A percentile compares a stretch with the other conserved stretches of the same genome.
Conservation (phyloP, 192 early-diverging fungal genomes). For the Backusella luteola region DNA sequence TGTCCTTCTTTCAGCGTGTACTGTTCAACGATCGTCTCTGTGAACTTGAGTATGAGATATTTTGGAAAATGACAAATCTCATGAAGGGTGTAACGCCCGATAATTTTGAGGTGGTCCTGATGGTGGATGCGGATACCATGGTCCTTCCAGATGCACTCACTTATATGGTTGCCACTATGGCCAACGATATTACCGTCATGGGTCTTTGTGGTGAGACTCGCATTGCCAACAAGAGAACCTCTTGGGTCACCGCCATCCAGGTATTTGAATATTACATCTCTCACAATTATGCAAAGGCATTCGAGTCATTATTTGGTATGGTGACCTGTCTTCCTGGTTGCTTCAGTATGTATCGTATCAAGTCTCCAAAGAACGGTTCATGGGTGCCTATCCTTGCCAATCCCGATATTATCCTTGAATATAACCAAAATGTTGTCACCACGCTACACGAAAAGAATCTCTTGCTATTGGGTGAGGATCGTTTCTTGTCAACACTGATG, state of each 20-base stretch:
- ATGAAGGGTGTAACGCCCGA: slow-evolving; percentile 86
- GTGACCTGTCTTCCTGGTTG: slow-evolving; percentile 96
- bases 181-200: slow-evolving; percentile 89
- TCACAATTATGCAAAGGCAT: slow-evolving; percentile 92
- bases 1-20: slow-evolving; percentile 86
- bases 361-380: slow-evolving; percentile 67
- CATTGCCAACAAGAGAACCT: slow-evolving; percentile 88
- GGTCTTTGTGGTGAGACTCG: slow-evolving; percentile 97
- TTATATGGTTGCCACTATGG: slow-evolving; percentile 90
- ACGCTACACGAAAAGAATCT: slow-evolving; percentile 85
- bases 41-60: slow-evolving; percentile 88
- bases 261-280: slow-evolving; percentile 97
- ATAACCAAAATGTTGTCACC: slow-evolving; percentile 74
- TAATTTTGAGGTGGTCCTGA: slow-evolving; percentile 70
- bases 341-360: slow-evolving; percentile 96
- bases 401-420: slow-evolving; percentile 79
- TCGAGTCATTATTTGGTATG: slow-evolving; percentile 92
- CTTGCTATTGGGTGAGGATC: slow-evolving; percentile 81
- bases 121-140: slow-evolving; percentile 90
- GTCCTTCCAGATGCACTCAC: slow-evolving; percentile 77
- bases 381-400: slow-evolving; percentile 84
- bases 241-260: slow-evolving; percentile 86
- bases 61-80: slow-evolving; percentile 75
- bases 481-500: slow-evolving; percentile 84
- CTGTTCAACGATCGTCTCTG: slow-evolving; percentile 84